Evolutionary conservation across 2,329 filamentous ascomycete species (phyloP).

Genomic region (Cladophialophora immunda): DNA sequence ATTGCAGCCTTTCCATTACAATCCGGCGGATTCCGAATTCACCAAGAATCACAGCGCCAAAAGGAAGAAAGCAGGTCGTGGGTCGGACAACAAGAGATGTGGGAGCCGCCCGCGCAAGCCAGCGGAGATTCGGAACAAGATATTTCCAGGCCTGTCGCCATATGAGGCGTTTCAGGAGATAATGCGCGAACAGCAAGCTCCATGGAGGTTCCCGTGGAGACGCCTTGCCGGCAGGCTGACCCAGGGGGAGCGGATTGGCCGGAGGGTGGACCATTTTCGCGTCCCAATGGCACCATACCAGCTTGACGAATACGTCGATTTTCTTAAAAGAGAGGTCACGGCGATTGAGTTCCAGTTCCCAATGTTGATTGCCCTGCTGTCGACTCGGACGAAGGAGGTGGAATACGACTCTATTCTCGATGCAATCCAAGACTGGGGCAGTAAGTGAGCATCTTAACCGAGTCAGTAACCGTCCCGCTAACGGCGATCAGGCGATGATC

Average conservation of each 20-base stretch:
- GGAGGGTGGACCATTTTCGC: neutral
- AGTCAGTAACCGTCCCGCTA: neutral
- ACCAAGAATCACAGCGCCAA: neutral
- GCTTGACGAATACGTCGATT: neutral
- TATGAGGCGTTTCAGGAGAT: neutral
- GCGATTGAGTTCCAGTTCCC: slow-evolving; percentile 12
- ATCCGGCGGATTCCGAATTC: neutral
- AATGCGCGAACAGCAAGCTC: neutral
- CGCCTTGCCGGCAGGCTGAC: neutral
- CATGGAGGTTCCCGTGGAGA: neutral
- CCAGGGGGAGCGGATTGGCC: neutral
- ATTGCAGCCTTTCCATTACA: neutral
- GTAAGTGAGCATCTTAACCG: neutral
- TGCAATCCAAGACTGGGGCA: neutral
- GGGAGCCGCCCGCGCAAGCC: neutral
- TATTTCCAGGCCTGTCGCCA: neutral
- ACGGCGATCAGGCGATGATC: slow-evolving; percentile 1
- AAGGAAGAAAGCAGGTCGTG: neutral
- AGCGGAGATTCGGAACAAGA: neutral
- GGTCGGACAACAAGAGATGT: neutral
- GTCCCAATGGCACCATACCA: neutral
- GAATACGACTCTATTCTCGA: slow-evolving; percentile 10
- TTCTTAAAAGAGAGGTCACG: slow-evolving; percentile 9
- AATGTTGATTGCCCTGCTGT: slow-evolving; percentile 14
- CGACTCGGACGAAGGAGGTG: slow-evolving; percentile 5